Evolutionary conservation across 2,329 filamentous ascomycete genomes (phyloP).

Genomic region (Alternaria viburni): DNA sequence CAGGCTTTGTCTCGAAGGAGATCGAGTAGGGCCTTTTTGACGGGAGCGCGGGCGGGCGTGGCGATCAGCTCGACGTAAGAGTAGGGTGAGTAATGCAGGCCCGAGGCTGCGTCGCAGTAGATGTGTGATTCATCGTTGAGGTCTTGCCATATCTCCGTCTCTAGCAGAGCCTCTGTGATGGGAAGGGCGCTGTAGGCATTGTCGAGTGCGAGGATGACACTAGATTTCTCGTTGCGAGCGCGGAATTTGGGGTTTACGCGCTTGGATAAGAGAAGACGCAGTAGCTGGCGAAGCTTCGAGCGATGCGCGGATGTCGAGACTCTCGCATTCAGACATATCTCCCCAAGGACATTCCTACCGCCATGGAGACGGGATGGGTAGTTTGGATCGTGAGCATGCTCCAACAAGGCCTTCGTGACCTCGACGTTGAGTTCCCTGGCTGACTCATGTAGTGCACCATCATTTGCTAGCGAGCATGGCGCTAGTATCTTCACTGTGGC

Average conservation of each 20-base stretch:
- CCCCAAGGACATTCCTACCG: constrained; percentile 68
- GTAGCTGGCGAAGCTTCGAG: constrained; percentile 51
- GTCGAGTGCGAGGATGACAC: constrained; percentile 65
- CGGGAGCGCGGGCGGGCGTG: constrained; percentile 22
- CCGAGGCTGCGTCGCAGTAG: constrained; percentile 49
- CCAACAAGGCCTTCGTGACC: constrained; percentile 63
- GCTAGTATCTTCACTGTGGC: constrained; percentile 54
- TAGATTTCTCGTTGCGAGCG: constrained; percentile 63
- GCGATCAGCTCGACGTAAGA: constrained; percentile 61
- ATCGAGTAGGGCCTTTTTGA: constrained; percentile 32
- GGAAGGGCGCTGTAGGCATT: constrained; percentile 61
- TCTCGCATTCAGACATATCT: constrained; percentile 66
- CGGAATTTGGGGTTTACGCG: constrained; percentile 63
- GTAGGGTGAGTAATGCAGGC: constrained; percentile 67
- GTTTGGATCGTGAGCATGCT: constrained; percentile 67
- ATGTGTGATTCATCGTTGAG: constrained; percentile 65
- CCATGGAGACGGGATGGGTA: constrained; percentile 68
- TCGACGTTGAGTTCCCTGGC: constrained; percentile 64
- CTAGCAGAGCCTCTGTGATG: constrained; percentile 65
- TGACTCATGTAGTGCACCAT: constrained; percentile 71
- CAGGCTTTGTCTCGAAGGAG: constrained; percentile 45
- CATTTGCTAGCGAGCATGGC: constrained; percentile 64
- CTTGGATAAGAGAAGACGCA: constrained; percentile 63
- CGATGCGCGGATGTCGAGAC: constrained; percentile 47
- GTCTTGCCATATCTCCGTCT: constrained; percentile 69